Evolutionary conservation across 2,329 filamentous ascomycete genomes (phyloP).

Genomic region (Chaetomiaceae sp.): DNA sequence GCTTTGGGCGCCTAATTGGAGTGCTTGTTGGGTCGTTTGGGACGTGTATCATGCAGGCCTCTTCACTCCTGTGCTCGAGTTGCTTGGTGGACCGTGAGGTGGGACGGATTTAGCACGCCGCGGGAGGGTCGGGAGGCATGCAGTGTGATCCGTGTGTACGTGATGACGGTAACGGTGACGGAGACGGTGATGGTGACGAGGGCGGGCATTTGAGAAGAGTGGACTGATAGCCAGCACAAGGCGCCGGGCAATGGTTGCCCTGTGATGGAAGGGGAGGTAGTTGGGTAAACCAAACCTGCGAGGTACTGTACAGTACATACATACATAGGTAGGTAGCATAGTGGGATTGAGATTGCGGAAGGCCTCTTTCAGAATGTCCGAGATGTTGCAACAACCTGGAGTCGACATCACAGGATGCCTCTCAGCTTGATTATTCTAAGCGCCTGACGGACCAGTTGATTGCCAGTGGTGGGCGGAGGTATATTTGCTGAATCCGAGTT

Average conservation of each 20-base stretch:
- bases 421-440: slow-evolving; percentile 2
- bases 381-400: neutral
- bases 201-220: neutral
- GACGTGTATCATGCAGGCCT: slow-evolving; percentile 5
- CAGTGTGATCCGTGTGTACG: slow-evolving; percentile 13
- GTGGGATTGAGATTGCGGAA: neutral
- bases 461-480: neutral
- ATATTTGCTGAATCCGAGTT: neutral
- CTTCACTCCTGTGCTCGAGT: neutral
- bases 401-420: neutral
- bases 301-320: too few relatives aligned
- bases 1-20: slow-evolving; percentile 10
- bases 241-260: neutral
- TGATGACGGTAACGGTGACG: neutral
- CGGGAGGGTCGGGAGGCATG: too few relatives aligned
- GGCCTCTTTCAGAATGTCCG: neutral
- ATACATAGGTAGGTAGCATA: too few relatives aligned
- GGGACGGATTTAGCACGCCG: slow-evolving; percentile 8
- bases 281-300: neutral
- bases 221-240: too few relatives aligned
- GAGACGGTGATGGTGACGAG: neutral
- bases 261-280: neutral
- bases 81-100: neutral
- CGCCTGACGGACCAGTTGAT: neutral
- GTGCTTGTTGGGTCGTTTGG: slow-evolving; percentile 10